phyloP scores from a whole-genome alignment of 2,329 filamentous ascomycete species.

The Penicillium sp. region DNA sequence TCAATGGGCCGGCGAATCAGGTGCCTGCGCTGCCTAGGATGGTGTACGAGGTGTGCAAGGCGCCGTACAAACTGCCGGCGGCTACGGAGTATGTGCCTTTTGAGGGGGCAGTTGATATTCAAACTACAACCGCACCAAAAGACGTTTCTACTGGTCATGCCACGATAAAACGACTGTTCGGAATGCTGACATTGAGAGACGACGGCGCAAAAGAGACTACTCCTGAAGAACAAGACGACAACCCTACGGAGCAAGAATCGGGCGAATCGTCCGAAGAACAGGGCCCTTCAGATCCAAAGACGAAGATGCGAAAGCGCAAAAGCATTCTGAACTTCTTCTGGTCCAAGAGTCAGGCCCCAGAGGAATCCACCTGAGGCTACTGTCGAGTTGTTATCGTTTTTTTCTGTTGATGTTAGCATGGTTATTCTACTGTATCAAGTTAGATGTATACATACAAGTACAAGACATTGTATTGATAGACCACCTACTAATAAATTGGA shows the following conservation, averaged over 20 bases:
- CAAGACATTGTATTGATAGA: too few species aligned
- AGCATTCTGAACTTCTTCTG: slow-evolving; percentile 15
- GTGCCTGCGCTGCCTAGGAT: slow-evolving; percentile 18
- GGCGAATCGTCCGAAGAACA: neutral
- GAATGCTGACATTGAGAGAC: neutral
- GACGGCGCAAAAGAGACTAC: neutral
- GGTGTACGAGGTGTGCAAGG: slow-evolving; percentile 18
- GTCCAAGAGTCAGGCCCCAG: neutral
- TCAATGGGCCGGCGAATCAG: neutral
- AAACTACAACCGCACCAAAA: neutral
- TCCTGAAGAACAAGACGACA: neutral
- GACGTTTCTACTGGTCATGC: neutral
- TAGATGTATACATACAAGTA: too few species aligned
- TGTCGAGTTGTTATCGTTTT: too few species aligned
- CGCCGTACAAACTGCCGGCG: slow-evolving; percentile 1
- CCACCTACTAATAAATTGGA: too few species aligned
- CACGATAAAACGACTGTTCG: neutral
- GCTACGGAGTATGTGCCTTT: slow-evolving; percentile 1
- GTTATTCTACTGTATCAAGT: too few species aligned
- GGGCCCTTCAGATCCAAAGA: neutral
- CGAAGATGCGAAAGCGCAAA: slow-evolving; percentile 1
- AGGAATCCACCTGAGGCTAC: neutral
- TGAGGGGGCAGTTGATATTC: neutral
- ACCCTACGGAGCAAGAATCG: neutral
- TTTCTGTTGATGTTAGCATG: too few species aligned